Evolutionary conservation across 805 yeast species (phyloP).

Genomic region (Hanseniaspora singularis): DNA sequence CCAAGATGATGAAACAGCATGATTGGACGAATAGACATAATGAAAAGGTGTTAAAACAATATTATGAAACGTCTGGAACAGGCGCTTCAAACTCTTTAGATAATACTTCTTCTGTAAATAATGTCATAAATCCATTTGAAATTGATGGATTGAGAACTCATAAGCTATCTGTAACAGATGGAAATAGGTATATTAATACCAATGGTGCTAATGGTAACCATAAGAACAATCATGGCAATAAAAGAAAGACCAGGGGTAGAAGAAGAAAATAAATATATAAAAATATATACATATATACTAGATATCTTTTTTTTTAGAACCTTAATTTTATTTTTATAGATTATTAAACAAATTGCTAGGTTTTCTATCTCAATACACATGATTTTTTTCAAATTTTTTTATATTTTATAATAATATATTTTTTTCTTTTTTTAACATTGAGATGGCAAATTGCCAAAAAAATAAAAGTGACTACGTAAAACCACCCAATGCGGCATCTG

Average conservation of each 20-base stretch:
- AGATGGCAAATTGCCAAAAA: too few relatives aligned
- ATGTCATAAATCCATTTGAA: constrained; percentile 79
- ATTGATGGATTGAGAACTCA: constrained; percentile 49
- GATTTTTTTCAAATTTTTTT: too few relatives aligned
- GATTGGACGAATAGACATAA: constrained; percentile 77
- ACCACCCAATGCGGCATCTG: too few relatives aligned
- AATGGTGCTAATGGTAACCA: constrained; percentile 15
- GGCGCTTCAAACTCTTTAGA: constrained; percentile 36
- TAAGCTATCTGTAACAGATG: constrained; percentile 11
- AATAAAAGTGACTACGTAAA: too few relatives aligned
- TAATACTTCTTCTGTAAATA: constrained; percentile 46
- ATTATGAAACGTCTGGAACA: constrained; percentile 63
- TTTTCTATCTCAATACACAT: too few relatives aligned
- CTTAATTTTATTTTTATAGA: too few relatives aligned
- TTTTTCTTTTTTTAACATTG: too few relatives aligned
- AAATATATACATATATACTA: neutral
- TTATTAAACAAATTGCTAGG: too few relatives aligned
- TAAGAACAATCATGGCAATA: constrained; percentile 38
- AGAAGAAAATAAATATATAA: constrained; percentile 15
- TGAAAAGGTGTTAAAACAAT: constrained; percentile 73
- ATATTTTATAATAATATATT: too few relatives aligned
- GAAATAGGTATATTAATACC: constrained; percentile 14
- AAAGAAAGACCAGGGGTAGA: constrained; percentile 45
- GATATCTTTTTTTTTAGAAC: neutral
- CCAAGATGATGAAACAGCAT: constrained; percentile 74